Conservation (phyloP, 768 basidiomycete species). For the Rhizopogon sp. region DNA sequence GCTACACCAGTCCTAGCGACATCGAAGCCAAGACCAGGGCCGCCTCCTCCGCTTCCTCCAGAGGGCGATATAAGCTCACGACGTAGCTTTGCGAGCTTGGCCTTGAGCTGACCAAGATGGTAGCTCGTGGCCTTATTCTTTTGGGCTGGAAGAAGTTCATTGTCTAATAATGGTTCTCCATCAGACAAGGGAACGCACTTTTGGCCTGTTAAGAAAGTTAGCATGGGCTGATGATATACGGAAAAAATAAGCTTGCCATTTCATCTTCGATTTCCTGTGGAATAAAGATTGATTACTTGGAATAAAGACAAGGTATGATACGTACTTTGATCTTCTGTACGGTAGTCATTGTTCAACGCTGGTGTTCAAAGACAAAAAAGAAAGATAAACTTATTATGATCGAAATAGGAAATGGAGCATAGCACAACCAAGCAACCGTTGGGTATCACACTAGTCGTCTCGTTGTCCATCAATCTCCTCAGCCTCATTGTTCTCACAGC, state of each 20-base stretch:
- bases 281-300: conserved; percentile 4
- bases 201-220: conserved; percentile 47
- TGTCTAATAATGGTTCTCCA: conserved; percentile 5
- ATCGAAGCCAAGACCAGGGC: conserved; percentile 91
- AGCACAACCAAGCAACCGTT: conserved; percentile 6
- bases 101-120: conserved; percentile 94
- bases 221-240: background rate
- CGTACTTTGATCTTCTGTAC: conserved; percentile 84
- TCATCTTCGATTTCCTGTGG: conserved; percentile 91
- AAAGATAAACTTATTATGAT: background rate
- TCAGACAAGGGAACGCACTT: conserved; percentile 47
- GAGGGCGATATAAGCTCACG: conserved; percentile 86
- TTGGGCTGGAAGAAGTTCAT: conserved; percentile 55
- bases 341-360: conserved; percentile 59
- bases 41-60: conserved; percentile 81
- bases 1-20: conserved; percentile 98
- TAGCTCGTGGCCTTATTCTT: conserved; percentile 97
- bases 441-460: background rate
- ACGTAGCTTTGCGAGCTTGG: conserved; percentile 95
- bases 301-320: conserved; percentile 14
- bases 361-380: conserved; percentile 1
- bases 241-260: conserved; percentile 57
- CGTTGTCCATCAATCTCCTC: background rate
- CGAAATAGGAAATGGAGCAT: conserved; percentile 2
- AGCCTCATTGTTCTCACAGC: conserved; percentile 10